A percentile compares a stretch with the other conserved stretches of the same genome.
phyloP scores from a whole-genome alignment of 1,139 yeast species.

The Pichia sp. region DNA sequence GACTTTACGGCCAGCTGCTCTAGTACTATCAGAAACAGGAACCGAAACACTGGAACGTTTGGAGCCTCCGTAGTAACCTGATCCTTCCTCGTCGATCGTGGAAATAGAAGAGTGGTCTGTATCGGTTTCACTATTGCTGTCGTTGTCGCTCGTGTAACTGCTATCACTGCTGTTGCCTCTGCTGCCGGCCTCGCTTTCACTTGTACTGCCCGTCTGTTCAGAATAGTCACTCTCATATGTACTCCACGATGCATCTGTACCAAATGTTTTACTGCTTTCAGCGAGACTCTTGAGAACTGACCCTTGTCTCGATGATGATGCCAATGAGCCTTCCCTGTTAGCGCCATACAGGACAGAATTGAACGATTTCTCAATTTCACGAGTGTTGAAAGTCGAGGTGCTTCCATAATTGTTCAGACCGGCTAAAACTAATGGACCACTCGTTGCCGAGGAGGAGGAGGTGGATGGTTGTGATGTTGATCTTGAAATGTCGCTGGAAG shows the following conservation, averaged over 20 bases:
- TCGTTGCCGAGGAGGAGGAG: background rate
- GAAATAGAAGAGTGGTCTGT: conserved; percentile 3
- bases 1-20: background rate
- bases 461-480: too few species aligned
- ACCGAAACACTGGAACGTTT: background rate
- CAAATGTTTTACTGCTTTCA: too few species aligned
- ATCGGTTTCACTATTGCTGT: background rate
- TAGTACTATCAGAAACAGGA: background rate
- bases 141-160: background rate
- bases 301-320: background rate
- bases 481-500: conserved; percentile 4
- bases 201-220: too few species aligned
- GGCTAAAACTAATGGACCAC: background rate
- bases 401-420: background rate
- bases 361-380: background rate
- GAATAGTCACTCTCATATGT: too few species aligned
- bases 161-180: background rate
- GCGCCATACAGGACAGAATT: background rate
- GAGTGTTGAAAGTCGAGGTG: background rate
- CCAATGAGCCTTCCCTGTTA: background rate
- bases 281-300: too few species aligned
- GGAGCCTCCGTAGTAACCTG: conserved; percentile 5
- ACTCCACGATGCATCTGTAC: too few species aligned
- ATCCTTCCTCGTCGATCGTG: conserved; percentile 14
- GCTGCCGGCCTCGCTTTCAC: too few species aligned